Percentiles rank a stretch among this genome's conserved stretches.
Conservation (phyloP, 176 grass and related monocot genomes). For the Sorghum bicolor region DNA sequence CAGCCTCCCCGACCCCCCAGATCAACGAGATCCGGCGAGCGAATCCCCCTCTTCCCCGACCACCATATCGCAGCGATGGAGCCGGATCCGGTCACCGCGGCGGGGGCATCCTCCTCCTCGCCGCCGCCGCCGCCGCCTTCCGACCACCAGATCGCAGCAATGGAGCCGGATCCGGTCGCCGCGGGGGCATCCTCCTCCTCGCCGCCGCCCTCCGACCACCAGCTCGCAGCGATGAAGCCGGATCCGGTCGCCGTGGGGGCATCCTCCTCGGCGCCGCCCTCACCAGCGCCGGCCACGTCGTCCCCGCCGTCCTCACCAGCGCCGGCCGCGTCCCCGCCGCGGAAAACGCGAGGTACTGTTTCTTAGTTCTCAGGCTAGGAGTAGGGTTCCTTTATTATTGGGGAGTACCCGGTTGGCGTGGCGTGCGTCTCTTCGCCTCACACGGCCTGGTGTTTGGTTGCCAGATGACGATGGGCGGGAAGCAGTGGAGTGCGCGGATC, state of each 20-base stretch:
- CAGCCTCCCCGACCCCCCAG: not conserved
- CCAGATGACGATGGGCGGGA: constrained; percentile 18
- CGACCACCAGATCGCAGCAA: not conserved
- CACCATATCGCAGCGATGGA: constrained; percentile 31
- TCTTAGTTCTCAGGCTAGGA: not conserved
- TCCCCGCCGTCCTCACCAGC: not conserved
- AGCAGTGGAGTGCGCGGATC: not conserved
- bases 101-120: not conserved
- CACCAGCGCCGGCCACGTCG: too few species aligned
- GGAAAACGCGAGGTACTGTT: constrained; percentile 23
- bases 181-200: not conserved
- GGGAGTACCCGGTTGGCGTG: not conserved
- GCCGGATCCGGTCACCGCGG: not conserved
- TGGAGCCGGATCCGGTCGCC: constrained; percentile 30
- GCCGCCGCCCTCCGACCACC: not conserved
- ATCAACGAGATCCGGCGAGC: not conserved
- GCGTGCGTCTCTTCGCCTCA: not conserved
- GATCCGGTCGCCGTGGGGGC: too few species aligned
- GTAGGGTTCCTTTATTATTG: not conserved
- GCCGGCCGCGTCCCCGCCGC: not conserved
- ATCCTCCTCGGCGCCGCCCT: too few species aligned
- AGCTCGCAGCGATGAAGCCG: too few species aligned
- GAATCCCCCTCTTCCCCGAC: not conserved
- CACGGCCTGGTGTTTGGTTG: not conserved
- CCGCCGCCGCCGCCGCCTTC: not conserved